These are phyloP conservation scores for Medicago arabica DNA, from an alignment of 306 rosid species.

Conservation along the genomic window DNA sequence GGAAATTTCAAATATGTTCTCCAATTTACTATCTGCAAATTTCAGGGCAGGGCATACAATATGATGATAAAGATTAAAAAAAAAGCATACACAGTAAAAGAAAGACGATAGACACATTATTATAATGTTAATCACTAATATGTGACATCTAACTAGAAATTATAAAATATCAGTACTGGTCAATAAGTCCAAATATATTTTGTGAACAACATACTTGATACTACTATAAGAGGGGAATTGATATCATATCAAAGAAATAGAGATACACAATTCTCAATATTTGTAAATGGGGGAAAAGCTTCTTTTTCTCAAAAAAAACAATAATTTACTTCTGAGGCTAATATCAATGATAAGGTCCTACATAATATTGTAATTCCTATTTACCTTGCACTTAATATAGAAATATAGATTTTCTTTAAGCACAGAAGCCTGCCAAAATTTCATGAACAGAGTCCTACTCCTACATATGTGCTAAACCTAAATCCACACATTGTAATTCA, in stretches of 20 bases:
- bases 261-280: constrained; percentile 3
- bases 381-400: constrained; percentile 8
- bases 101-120: constrained; percentile 11
- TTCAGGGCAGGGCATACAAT: constrained; percentile 30
- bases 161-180: constrained; percentile 21
- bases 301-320: constrained; percentile 10
- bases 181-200: constrained; percentile 13
- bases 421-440: constrained; percentile 17
- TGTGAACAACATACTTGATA: not conserved
- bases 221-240: not conserved
- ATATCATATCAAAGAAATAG: constrained; percentile 17
- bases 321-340: not conserved
- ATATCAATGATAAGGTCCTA: not conserved
- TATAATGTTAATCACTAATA: constrained; percentile 6
- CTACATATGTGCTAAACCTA: constrained; percentile 25
- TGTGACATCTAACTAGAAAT: not conserved
- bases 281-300: not conserved
- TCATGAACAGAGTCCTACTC: constrained; percentile 12
- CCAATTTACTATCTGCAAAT: constrained; percentile 96
- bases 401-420: constrained; percentile 35
- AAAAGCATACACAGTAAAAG: not conserved
- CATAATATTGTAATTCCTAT: constrained; percentile 5
- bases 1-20: constrained; percentile 95
- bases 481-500: constrained; percentile 20
- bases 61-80: constrained; percentile 36